Conservation (phyloP, 225 moss, liverwort and hornwort genomes). For the Anthoceros angustus region DNA sequence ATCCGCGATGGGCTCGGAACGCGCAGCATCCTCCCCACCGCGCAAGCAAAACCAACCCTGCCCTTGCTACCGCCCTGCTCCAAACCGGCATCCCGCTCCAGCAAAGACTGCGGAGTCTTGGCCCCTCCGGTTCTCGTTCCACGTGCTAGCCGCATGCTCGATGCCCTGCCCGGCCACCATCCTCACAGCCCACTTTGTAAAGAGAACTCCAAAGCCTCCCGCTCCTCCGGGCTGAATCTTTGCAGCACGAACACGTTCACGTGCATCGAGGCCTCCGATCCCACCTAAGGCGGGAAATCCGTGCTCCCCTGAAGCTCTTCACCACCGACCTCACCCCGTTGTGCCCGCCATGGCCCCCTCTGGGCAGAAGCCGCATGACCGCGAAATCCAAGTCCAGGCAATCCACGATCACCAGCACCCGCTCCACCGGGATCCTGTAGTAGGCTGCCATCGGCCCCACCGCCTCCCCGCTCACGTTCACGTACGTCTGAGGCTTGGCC, state of each 20-base stretch:
- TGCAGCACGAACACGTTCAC: conserved; percentile 42
- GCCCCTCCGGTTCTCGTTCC: conserved; percentile 60
- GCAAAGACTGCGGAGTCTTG: background rate
- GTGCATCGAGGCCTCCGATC: conserved; percentile 82
- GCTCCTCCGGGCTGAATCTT: conserved; percentile 17
- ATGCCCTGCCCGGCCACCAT: conserved; percentile 56
- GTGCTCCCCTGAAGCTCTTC: conserved; percentile 46
- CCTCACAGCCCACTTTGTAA: conserved; percentile 63
- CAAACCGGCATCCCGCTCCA: background rate
- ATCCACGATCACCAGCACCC: conserved; percentile 68
- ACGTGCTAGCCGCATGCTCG: conserved; percentile 76
- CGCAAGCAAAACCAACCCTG: background rate
- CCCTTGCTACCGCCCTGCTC: too few relatives aligned
- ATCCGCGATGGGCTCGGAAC: background rate
- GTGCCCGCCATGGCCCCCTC: conserved; percentile 95
- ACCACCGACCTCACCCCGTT: conserved; percentile 93
- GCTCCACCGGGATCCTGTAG: conserved; percentile 93
- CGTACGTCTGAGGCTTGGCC: conserved; percentile 94
- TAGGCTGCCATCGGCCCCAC: conserved; percentile 72
- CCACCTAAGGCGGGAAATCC: conserved; percentile 67
- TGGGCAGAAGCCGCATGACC: conserved; percentile 56
- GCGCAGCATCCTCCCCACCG: background rate
- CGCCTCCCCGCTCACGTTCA: conserved; percentile 97
- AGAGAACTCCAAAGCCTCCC: conserved; percentile 61
- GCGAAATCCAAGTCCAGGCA: conserved; percentile 89